Evolutionary conservation across 1,284 basidiomycete species (phyloP).

Genomic region (Austropuccinia psidii): DNA sequence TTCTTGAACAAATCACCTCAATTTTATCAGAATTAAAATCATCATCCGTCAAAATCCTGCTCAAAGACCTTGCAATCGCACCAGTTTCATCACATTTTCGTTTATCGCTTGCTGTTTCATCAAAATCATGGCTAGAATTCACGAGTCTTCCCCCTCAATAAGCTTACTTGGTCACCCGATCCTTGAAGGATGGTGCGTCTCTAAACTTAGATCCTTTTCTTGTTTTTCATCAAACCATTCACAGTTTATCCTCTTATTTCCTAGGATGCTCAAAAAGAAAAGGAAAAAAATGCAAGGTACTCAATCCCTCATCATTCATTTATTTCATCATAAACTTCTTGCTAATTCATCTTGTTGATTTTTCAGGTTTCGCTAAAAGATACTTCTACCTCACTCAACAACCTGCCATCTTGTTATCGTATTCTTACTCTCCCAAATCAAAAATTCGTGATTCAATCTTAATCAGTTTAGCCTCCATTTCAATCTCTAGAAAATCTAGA

Average conservation of each 20-base stretch:
- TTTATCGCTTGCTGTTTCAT: no score
- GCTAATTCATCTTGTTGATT: background rate
- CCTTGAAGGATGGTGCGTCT: constrained; percentile 36
- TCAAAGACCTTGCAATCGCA: no score
- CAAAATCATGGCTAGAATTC: no score
- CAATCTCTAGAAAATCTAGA: constrained; percentile 26
- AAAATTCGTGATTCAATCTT: constrained; percentile 34
- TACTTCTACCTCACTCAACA: constrained; percentile 33
- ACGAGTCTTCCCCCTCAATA: background rate
- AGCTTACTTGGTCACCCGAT: constrained; percentile 22
- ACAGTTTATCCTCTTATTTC: background rate
- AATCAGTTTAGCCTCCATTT: constrained; percentile 30
- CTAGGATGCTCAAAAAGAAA: constrained; percentile 36
- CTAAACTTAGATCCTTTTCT: background rate
- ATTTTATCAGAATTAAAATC: no score
- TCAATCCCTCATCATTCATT: background rate
- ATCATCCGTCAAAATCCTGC: no score
- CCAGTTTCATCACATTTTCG: no score
- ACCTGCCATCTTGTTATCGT: constrained; percentile 31
- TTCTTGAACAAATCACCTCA: no score
- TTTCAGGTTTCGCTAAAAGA: constrained; percentile 25
- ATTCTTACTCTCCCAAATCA: constrained; percentile 33
- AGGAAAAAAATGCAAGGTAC: constrained; percentile 36
- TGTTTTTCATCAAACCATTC: background rate
- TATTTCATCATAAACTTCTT: background rate